phyloP scores from a whole-genome alignment of 345 rosid species.

The Limnanthes douglasii region DNA sequence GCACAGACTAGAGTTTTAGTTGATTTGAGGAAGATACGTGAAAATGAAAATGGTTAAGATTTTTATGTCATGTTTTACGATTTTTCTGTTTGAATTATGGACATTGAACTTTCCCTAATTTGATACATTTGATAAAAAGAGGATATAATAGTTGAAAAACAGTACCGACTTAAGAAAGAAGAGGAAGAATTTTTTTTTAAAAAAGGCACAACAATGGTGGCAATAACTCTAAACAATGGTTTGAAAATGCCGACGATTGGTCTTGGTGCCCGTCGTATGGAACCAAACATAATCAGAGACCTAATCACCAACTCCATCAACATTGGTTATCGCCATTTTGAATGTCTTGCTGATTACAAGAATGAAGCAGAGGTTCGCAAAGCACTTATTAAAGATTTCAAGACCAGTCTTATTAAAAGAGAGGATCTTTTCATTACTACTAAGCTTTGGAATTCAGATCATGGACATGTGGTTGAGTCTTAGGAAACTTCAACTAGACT shows the following conservation, averaged over 20 bases:
- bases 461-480: conserved; percentile 78
- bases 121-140: no score
- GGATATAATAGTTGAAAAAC: no score
- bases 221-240: conserved; percentile 54
- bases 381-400: conserved; percentile 52
- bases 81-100: no score
- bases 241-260: conserved; percentile 68
- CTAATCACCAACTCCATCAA: conserved; percentile 58
- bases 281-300: conserved; percentile 35
- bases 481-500: conserved; percentile 77
- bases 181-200: neutral
- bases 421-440: conserved; percentile 82
- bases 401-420: conserved; percentile 48
- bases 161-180: no score
- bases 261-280: conserved; percentile 90
- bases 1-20: no score
- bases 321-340: conserved; percentile 87
- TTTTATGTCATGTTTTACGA: no score
- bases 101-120: no score
- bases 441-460: conserved; percentile 98
- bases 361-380: conserved; percentile 70
- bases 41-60: no score
- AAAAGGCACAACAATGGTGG: conserved; percentile 24
- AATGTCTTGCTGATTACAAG: conserved; percentile 76
- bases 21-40: no score